Percentiles rank a stretch among this genome's conserved stretches.
Evolutionary conservation across 176 grass and related monocot genomes (phyloP).

Genomic region (Zizania latifolia): DNA sequence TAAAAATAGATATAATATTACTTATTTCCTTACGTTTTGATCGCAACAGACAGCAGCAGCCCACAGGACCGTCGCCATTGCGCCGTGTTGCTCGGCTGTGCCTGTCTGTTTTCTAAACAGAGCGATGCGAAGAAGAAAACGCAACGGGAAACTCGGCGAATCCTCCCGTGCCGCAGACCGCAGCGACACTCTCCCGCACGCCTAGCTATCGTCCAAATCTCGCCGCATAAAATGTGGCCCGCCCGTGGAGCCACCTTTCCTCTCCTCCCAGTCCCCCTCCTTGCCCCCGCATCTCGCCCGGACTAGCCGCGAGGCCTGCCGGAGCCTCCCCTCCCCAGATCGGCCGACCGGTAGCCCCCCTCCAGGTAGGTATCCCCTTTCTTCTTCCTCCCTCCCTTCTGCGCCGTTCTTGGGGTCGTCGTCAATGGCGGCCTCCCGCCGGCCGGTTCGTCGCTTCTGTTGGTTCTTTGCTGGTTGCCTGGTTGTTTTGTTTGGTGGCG

Average conservation of each 20-base stretch:
- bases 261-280: background rate
- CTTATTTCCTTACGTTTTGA: too few species aligned
- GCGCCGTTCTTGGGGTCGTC: background rate
- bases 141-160: too few species aligned
- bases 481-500: background rate
- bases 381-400: background rate
- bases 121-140: too few species aligned
- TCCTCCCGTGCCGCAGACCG: too few species aligned
- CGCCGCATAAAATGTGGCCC: slow-evolving; percentile 32
- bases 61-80: too few species aligned
- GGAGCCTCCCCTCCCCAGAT: background rate
- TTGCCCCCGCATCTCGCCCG: slow-evolving; percentile 5
- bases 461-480: background rate
- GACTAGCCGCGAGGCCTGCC: background rate
- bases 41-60: too few species aligned
- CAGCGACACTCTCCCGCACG: too few species aligned
- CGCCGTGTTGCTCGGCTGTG: too few species aligned
- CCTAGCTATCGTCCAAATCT: slow-evolving; percentile 35
- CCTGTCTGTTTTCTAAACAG: too few species aligned
- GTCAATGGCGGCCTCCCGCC: background rate
- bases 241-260: slow-evolving; percentile 28
- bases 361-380: background rate
- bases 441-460: background rate
- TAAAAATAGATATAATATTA: too few species aligned
- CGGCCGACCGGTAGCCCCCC: slow-evolving; percentile 1